Base-by-base conservation (phyloP, 2,329 filamentous ascomycete genomes). In the Didymella glomerata region DNA sequence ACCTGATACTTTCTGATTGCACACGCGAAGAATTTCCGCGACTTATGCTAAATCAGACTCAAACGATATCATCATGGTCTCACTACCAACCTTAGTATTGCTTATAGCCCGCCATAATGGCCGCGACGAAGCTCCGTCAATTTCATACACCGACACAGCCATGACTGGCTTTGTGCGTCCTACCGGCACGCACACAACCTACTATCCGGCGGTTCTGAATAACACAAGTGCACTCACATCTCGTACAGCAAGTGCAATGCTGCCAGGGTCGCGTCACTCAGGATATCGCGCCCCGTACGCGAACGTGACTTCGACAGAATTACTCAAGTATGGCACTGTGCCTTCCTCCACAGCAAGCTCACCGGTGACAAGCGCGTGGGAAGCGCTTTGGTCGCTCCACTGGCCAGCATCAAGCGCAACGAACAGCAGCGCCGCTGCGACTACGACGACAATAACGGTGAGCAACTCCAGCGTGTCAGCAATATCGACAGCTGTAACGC, bases 231-330 rank as follows among this genome's bases (percentile, higher is more conserved):
- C n/a, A 24, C 2, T 20, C 25, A 20, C 24, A 14, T 18, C 34
- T 11, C 11, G 6, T 7, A 57, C 34, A 11, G 20, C n/a, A 25
- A 48, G 32, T 16, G 4, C 34, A 7, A n/a, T 36, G 10, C 11
- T 27, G 7, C 48, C 22, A n/a, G 13, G 7, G 5, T 14, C 36
- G 6, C 38, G 27, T n/a, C 40, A 45, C n/a, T 1, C 32, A 8
- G 30, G 36, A 45, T 44, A 24, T 30, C 45, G 36, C 45, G 28
- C 38, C 25, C 49, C 40, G 16, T 58, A 50, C 40, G 4, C 16
- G 4, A 49, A 58, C 22, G 32, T 32, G 20, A 54, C 45, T 46
- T 49, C 45, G 16, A 18, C 38, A 41, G 18, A 6, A 25, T 16
- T 18, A 11, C 2, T 16, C 1, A 11, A 1, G 8, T 30, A 48